Evolutionary conservation across 805 yeast genomes (phyloP), one percentile per base, ranked within the genome.

Genomic region (Candida mattraensis): DNA sequence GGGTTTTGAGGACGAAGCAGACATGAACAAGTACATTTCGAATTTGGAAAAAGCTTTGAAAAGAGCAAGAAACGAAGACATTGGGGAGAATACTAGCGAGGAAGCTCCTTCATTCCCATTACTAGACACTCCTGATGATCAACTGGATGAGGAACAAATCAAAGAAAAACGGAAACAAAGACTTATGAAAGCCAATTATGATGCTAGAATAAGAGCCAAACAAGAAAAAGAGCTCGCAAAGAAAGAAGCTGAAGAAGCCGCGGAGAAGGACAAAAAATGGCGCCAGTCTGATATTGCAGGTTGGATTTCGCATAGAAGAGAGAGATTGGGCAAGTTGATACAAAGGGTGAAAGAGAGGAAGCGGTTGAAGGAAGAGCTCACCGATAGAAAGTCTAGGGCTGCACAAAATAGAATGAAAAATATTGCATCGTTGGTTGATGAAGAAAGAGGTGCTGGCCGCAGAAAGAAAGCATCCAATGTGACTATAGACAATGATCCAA

Each of bases 351-450:
- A 78, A 50, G 93, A 85, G 22, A 72, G 87, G 40, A 67, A 74
- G 28, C 79, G 85, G 53, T 64, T 87, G 45, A 73, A 80, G 49
- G 84, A 77, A 43, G 94, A 89, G 33, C 71, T 91, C 59, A 80
- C 78, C 47, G 95, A 89, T 63, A 72, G 98, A 47, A 88, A 88
- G 58, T 88, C 97, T 3, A 77, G 76, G 41, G 95, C 96, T 18
- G 87, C 96, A 1, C 97, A 91, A 62, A 76, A 81, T 61, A 69
- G 98, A 51, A 89, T 91, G 97, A 87, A 85, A 57, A 82, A 78
- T 45, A 80, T 91, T 33, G 95, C 97, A 0, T 82, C 85, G 9
- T 69, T 91, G 42, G 97, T 96, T 0, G 93, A 85, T 50, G 85
- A 70, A 40, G 63, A 54, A 12, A 47, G 50, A 10, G 53, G 51